Conservation (phyloP, 805 yeast species). For the Peterozyma xylosa region DNA sequence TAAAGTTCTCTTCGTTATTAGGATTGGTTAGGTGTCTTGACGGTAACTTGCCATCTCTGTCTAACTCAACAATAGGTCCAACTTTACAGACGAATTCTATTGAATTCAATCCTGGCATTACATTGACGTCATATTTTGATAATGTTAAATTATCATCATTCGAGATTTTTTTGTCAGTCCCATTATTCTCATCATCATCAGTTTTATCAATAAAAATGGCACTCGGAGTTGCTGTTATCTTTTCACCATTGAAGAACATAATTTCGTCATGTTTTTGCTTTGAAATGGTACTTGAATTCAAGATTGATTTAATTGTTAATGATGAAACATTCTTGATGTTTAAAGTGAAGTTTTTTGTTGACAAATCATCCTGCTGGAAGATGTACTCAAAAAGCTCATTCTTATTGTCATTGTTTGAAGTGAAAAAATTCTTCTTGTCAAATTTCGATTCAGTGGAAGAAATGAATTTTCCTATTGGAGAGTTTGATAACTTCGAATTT, state of each 20-base stretch:
- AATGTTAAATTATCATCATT: not conserved
- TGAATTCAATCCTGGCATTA: conserved; percentile 38
- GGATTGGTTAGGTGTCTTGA: conserved; percentile 11
- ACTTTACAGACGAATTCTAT: conserved; percentile 30
- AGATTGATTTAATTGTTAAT: conserved; percentile 1
- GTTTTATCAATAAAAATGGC: not conserved
- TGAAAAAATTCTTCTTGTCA: conserved; percentile 1
- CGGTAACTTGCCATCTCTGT: conserved; percentile 13
- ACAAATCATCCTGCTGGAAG: not conserved
- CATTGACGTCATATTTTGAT: conserved; percentile 35
- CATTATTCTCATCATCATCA: not conserved
- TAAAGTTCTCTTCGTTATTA: conserved; percentile 15
- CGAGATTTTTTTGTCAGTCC: no score
- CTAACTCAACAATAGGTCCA: conserved; percentile 16
- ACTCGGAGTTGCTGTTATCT: conserved; percentile 5
- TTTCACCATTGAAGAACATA: conserved; percentile 8
- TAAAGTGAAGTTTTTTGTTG: conserved; percentile 2
- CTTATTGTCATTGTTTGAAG: not conserved
- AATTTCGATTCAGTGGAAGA: not conserved
- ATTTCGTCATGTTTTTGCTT: conserved; percentile 8
- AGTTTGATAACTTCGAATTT: conserved; percentile 2
- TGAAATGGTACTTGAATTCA: conserved; percentile 3
- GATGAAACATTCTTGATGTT: conserved; percentile 3
- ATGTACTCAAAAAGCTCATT: conserved; percentile 1
- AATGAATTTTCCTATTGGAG: conserved; percentile 4